Percentiles rank a stretch among this genome's conserved stretches.
Evolutionary conservation across 2,329 filamentous ascomycete species (phyloP).

Genomic region (Fusarium tanahbumbuense): DNA sequence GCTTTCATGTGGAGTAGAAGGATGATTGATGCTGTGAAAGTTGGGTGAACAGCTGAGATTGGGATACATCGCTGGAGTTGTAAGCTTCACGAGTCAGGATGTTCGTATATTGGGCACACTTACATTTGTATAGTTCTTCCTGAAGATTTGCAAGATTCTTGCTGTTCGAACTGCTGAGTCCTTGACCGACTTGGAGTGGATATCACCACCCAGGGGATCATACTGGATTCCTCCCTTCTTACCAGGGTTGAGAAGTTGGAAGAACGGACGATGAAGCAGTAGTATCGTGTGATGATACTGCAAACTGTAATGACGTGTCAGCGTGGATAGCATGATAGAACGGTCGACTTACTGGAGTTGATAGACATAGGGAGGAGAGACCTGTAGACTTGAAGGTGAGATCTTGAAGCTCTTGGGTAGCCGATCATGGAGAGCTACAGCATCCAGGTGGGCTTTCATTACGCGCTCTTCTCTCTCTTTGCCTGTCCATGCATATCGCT

Average conservation of each 20-base stretch:
- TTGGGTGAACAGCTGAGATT: slow-evolving; percentile 31
- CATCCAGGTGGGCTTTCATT: slow-evolving; percentile 10
- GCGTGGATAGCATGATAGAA: fast-evolving
- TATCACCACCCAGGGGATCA: slow-evolving; percentile 28
- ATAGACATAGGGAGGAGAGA: slow-evolving; percentile 16
- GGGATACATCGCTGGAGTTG: slow-evolving; percentile 17
- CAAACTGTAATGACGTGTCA: background rate
- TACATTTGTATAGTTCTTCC: slow-evolving; percentile 30
- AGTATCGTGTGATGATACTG: slow-evolving; percentile 13
- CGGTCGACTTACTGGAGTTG: background rate
- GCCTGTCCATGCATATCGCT: slow-evolving; percentile 5
- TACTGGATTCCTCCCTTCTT: slow-evolving; percentile 21
- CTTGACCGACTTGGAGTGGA: slow-evolving; percentile 29
- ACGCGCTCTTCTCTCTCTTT: slow-evolving; percentile 13
- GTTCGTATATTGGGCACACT: background rate
- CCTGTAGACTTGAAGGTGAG: slow-evolving; percentile 4
- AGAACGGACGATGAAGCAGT: slow-evolving; percentile 6
- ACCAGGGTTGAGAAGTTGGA: slow-evolving; percentile 8
- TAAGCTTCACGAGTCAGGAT: background rate
- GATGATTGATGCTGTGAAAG: slow-evolving; percentile 34
- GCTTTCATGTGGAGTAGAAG: slow-evolving; percentile 31
- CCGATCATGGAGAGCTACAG: slow-evolving; percentile 1
- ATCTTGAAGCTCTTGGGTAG: slow-evolving; percentile 15
- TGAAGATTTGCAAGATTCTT: slow-evolving; percentile 31
- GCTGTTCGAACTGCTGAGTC: slow-evolving; percentile 25